phyloP scores from a whole-genome alignment of 1,139 yeast species.

The Geotrichum candidum region DNA sequence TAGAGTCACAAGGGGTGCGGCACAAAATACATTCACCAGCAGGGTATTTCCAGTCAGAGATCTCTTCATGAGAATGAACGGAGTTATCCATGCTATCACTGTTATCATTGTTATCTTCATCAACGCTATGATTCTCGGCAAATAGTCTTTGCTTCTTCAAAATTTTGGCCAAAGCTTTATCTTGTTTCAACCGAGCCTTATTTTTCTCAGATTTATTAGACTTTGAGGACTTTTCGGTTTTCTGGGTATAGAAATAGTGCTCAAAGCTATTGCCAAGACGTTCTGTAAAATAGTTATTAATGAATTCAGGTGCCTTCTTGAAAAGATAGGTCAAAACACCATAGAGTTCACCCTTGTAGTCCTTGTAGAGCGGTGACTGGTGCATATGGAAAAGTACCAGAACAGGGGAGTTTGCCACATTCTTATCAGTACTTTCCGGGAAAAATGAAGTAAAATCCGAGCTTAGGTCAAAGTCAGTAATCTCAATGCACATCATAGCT shows the following conservation, averaged over 20 bases:
- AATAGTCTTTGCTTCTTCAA: constrained; percentile 66
- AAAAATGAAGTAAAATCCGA: neutral
- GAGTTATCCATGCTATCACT: constrained; percentile 42
- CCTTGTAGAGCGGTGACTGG: constrained; percentile 1
- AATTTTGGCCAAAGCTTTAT: constrained; percentile 68
- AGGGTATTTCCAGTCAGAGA: constrained; percentile 61
- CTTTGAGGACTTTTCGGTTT: constrained; percentile 6
- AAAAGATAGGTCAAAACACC: constrained; percentile 19
- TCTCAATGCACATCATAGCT: constrained; percentile 13
- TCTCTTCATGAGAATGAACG: constrained; percentile 4
- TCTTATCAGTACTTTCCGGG: neutral
- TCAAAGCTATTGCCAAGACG: constrained; percentile 1
- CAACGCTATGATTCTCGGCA: constrained; percentile 40
- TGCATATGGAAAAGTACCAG: neutral
- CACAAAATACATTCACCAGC: constrained; percentile 81
- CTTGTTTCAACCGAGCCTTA: constrained; percentile 65
- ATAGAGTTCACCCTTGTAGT: constrained; percentile 14
- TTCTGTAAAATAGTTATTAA: constrained; percentile 3
- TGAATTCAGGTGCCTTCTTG: constrained; percentile 13
- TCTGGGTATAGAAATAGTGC: constrained; percentile 2
- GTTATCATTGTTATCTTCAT: constrained; percentile 40
- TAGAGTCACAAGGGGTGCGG: constrained; percentile 67
- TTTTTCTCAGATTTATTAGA: constrained; percentile 16
- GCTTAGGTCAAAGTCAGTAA: neutral
- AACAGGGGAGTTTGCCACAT: neutral